Conservation (phyloP, 177 flowering plant genomes). For the Tripterygium wilfordii region DNA sequence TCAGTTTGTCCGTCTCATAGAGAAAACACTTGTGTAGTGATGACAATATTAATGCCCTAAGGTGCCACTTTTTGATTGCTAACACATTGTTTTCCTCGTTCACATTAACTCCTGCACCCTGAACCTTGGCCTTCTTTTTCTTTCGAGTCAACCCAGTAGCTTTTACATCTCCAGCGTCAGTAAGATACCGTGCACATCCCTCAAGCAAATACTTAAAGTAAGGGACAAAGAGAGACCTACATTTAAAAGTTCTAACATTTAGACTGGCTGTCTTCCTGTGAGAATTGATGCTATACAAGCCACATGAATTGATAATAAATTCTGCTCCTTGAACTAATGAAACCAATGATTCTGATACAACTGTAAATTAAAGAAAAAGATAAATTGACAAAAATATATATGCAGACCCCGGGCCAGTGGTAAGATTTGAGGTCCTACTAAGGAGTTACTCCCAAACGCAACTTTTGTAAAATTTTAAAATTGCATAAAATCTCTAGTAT, state of each 20-base stretch:
- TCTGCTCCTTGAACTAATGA: no score
- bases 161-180: slow-evolving; percentile 27
- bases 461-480: no score
- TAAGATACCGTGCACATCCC: slow-evolving; percentile 52
- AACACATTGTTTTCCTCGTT: slow-evolving; percentile 19
- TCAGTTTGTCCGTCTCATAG: slow-evolving; percentile 65
- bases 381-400: no score
- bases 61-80: slow-evolving; percentile 63
- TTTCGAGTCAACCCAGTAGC: slow-evolving; percentile 32
- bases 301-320: no score
- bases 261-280: no score
- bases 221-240: slow-evolving; percentile 89
- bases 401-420: no score
- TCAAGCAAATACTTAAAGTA: slow-evolving; percentile 82
- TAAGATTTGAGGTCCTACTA: no score
- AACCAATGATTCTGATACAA: no score
- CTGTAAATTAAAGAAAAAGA: no score
- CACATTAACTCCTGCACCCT: slow-evolving; percentile 11
- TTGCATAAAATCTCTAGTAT: no score
- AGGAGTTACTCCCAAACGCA: no score
- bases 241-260: background rate
- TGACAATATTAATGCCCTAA: slow-evolving; percentile 66
- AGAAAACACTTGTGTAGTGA: slow-evolving; percentile 83
- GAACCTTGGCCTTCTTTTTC: slow-evolving; percentile 69
- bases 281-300: no score